Conservation (phyloP, 1,139 yeast genomes). For the Candida sojae region DNA sequence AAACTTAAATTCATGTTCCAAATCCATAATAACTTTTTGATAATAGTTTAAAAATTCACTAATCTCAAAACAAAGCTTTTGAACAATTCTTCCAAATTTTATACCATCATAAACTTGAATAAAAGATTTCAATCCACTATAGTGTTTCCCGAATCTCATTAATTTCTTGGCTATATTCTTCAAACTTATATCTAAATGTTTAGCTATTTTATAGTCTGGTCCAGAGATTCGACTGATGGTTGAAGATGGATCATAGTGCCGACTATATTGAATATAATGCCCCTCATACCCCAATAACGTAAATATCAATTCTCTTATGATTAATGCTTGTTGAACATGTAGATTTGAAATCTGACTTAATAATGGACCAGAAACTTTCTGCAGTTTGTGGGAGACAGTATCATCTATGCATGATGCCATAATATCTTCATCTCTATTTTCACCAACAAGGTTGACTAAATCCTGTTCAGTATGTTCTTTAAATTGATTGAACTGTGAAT, state of each 20-base stretch:
- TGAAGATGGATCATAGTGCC: constrained; percentile 52
- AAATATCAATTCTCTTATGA: constrained; percentile 68
- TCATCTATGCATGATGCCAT: constrained; percentile 8
- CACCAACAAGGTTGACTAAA: constrained; percentile 7
- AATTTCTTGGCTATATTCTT: constrained; percentile 70
- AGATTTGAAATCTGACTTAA: constrained; percentile 44
- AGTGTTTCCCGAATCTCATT: constrained; percentile 63
- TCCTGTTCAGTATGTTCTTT: constrained; percentile 2
- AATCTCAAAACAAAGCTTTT: constrained; percentile 67
- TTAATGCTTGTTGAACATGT: constrained; percentile 67
- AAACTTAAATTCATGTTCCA: constrained; percentile 55
- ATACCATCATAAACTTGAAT: constrained; percentile 55
- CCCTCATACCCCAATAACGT: constrained; percentile 83
- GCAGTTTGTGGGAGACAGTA: background rate
- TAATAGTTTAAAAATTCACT: constrained; percentile 48
- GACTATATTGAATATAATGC: constrained; percentile 67
- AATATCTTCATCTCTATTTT: constrained; percentile 1
- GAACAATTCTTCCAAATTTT: constrained; percentile 70
- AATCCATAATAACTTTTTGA: constrained; percentile 48
- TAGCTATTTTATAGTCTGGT: constrained; percentile 75
- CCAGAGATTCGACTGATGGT: constrained; percentile 50
- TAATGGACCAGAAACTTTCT: constrained; percentile 40
- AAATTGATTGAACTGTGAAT: background rate
- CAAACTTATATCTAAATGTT: constrained; percentile 71
- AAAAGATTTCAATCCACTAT: constrained; percentile 55